A percentile compares a stretch with the other conserved stretches of the same genome.
Evolutionary conservation across 163 green algal species (phyloP).

Genomic region (Chlamydomonas reinhardtii): DNA sequence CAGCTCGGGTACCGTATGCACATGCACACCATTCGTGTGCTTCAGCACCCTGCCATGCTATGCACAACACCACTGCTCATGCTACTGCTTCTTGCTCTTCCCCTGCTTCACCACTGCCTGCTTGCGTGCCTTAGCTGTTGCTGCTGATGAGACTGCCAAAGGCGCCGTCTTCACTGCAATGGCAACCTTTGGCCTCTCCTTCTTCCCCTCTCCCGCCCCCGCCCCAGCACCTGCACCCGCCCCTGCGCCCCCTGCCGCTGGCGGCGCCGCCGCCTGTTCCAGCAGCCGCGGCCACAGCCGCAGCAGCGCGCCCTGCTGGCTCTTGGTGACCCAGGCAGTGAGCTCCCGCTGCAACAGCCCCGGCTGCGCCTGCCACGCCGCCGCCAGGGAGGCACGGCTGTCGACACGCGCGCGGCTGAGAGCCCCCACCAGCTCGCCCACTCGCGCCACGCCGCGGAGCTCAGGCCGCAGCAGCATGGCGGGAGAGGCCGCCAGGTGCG

Average conservation of each 20-base stretch:
- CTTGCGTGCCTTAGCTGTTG: too few species aligned
- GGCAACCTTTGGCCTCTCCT: not conserved
- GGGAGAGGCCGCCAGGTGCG: constrained; percentile 57
- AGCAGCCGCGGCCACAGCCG: constrained; percentile 50
- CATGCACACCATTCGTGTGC: too few species aligned
- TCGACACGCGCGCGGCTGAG: constrained; percentile 65
- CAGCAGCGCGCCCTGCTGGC: constrained; percentile 50
- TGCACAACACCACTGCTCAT: too few species aligned
- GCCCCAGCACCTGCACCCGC: not conserved
- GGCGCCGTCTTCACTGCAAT: not conserved
- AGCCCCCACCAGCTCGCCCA: constrained; percentile 76
- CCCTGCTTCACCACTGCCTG: too few species aligned
- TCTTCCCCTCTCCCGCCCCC: too few species aligned
- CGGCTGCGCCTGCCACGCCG: constrained; percentile 60
- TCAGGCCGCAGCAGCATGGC: constrained; percentile 54
- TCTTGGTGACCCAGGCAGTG: constrained; percentile 61
- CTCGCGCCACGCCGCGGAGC: constrained; percentile 66
- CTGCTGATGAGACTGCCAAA: too few species aligned
- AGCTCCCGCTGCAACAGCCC: constrained; percentile 71
- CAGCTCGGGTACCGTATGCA: too few species aligned
- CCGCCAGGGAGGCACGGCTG: constrained; percentile 54
- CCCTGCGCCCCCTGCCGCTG: too few species aligned
- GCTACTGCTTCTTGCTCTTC: too few species aligned
- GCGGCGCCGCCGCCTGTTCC: constrained; percentile 4
- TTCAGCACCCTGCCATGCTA: too few species aligned